Evolutionary conservation across 2,329 filamentous ascomycete species (phyloP).

Genomic region (Aspergillus awamori): DNA sequence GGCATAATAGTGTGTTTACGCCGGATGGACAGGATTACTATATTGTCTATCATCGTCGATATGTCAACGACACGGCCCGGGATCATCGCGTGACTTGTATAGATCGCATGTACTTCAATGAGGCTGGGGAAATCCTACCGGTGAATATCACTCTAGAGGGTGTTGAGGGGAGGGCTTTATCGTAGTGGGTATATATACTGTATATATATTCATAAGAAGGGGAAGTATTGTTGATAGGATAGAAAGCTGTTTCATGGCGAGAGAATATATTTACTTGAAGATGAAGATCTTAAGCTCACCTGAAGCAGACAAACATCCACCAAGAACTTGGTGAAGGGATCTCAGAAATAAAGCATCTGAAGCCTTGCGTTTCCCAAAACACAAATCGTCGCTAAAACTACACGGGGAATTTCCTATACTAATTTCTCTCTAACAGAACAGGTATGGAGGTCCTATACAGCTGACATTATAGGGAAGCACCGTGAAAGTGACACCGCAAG

Average conservation of each 20-base stretch:
- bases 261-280: too few species aligned
- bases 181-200: neutral
- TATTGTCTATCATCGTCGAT: constrained; percentile 52
- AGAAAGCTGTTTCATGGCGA: neutral
- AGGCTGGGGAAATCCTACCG: constrained; percentile 47
- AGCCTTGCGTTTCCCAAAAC: too few species aligned
- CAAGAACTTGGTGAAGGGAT: too few species aligned
- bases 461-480: too few species aligned
- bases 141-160: constrained; percentile 44
- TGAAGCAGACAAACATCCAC: too few species aligned
- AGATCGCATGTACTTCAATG: constrained; percentile 53
- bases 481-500: too few species aligned
- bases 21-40: constrained; percentile 47
- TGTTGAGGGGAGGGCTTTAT: constrained; percentile 25
- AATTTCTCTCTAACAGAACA: too few species aligned
- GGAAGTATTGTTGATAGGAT: neutral
- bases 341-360: too few species aligned
- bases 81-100: constrained; percentile 54
- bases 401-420: too few species aligned
- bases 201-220: neutral
- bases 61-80: constrained; percentile 47
- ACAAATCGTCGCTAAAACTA: too few species aligned
- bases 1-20: constrained; percentile 48
- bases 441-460: too few species aligned
- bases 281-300: too few species aligned